Evolutionary conservation across 1,284 basidiomycete genomes (phyloP), one percentile per base, ranked within the genome.

Genomic region (Volvariella volvacea): DNA sequence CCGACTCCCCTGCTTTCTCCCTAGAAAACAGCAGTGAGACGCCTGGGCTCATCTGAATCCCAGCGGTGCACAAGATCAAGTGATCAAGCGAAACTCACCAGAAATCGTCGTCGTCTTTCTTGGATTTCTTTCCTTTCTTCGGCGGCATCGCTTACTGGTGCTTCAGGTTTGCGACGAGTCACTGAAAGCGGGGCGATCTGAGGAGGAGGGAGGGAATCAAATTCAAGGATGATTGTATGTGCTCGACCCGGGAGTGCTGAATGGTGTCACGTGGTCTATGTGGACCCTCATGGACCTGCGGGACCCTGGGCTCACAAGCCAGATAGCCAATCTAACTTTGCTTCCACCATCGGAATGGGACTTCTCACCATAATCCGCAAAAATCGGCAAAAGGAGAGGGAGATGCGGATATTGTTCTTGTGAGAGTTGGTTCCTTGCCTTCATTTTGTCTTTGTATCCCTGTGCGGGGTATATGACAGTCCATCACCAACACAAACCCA

Each of bases 281-380:
- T 28, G 25, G 25, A 28, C 25, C 25, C 12, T 12, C 6, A 6
- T 28, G 25, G 25, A 12, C 6, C 25, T 12, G 25, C 25, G 6
- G 12, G 12, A 28, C 25, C n/a, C n/a, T 28, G 25, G 25, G 25
- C 25, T 6, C 6, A 28, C 25, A 12, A n/a, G n/a, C n/a, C n/a
- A n/a, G n/a, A n/a, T n/a, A n/a, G 25, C 6, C 6, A 6, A 28
- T 28, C 25, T 28, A 6, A 28, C 12, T 12, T 28, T 28, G 12
- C 25, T 28, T 28, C 25, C 25, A 28, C 12, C 25, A 28, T 28
- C 25, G 12, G 44, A 19, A 90, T 90, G 87, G 95, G 95, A 1
- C 77, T 99, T 34, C 80, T 99, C 42, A 95, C 95, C 3, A 94
- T 99, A 62, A 98, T 99, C 52, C 76, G 95, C 47, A 99, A 99